These are phyloP conservation scores for Zymoseptoria ardabiliae DNA, from an alignment of 2,329 filamentous ascomycete genomes.

Conservation along the genomic window DNA sequence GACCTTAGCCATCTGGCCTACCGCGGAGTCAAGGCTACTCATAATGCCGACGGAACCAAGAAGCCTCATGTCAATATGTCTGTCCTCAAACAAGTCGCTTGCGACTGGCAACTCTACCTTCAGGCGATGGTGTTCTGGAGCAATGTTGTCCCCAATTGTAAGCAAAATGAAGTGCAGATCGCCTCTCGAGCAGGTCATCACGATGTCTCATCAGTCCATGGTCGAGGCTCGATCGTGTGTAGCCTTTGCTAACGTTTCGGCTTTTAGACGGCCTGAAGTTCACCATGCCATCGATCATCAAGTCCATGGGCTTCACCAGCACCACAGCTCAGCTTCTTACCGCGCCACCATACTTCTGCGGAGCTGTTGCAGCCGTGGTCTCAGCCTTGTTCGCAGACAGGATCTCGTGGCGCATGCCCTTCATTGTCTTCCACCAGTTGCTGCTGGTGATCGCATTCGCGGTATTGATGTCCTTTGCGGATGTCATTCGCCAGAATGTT, in stretches of 20 bases:
- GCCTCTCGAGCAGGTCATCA: too few relatives aligned
- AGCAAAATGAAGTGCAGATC: too few relatives aligned
- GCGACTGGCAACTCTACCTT: conserved; percentile 22
- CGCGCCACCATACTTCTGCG: conserved; percentile 25
- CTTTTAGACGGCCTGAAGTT: conserved; percentile 33
- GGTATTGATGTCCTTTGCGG: conserved; percentile 22
- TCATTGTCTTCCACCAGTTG: conserved; percentile 22
- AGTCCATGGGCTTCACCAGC: conserved; percentile 19
- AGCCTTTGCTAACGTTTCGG: too few relatives aligned
- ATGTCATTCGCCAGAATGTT: conserved; percentile 9
- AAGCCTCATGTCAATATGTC: conserved; percentile 39
- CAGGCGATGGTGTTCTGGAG: conserved; percentile 20
- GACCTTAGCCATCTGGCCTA: conserved; percentile 54
- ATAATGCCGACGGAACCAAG: conserved; percentile 19
- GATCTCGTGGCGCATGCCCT: conserved; percentile 26
- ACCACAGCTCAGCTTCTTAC: conserved; percentile 22
- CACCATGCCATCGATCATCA: conserved; percentile 44
- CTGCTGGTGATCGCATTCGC: conserved; percentile 25
- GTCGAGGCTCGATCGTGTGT: too few relatives aligned
- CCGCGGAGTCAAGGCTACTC: conserved; percentile 35
- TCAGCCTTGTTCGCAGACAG: conserved; percentile 27
- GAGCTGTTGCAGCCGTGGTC: conserved; percentile 26
- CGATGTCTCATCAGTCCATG: too few relatives aligned
- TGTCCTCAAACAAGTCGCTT: conserved; percentile 14
- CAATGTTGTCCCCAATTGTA: too few relatives aligned